Percentiles rank a stretch among this genome's conserved stretches.
phyloP scores from a whole-genome alignment of 1,284 basidiomycete species.

The Trametes hirsuta region DNA sequence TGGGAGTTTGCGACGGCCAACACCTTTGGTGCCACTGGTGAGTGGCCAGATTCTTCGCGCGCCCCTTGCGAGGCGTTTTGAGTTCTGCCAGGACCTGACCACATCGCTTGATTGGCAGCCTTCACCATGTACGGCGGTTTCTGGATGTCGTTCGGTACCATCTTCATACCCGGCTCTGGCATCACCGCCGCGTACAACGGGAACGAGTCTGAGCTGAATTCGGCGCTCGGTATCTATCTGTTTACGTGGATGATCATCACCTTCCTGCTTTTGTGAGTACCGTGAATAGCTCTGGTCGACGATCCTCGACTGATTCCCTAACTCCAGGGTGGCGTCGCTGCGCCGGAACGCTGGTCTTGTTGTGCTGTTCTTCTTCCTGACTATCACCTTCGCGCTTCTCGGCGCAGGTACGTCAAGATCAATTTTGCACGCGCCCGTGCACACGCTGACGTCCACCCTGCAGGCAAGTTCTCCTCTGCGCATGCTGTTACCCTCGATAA shows the following conservation, averaged over 20 bases:
- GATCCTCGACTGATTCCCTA: background rate
- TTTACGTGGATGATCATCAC: constrained; percentile 76
- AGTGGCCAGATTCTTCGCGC: constrained; percentile 30
- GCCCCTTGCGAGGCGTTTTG: background rate
- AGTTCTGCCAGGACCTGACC: background rate
- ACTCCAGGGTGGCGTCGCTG: constrained; percentile 59
- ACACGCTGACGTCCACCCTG: background rate
- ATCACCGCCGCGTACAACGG: constrained; percentile 54
- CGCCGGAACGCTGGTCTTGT: constrained; percentile 70
- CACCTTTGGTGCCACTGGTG: constrained; percentile 69
- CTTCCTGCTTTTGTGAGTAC: constrained; percentile 58
- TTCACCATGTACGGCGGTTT: constrained; percentile 85
- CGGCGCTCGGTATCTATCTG: constrained; percentile 70
- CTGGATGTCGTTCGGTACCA: constrained; percentile 79
- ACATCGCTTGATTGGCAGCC: constrained; percentile 47
- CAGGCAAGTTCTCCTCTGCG: constrained; percentile 27
- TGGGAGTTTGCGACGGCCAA: constrained; percentile 84
- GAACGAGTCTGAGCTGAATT: constrained; percentile 47
- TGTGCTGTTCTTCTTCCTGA: constrained; percentile 74
- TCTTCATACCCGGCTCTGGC: constrained; percentile 66
- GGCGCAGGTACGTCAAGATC: constrained; percentile 44
- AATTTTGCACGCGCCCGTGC: background rate
- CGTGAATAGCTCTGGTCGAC: background rate
- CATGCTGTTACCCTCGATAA: constrained; percentile 38
- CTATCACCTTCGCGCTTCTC: constrained; percentile 63